phyloP scores from a whole-genome alignment of 1,139 yeast genomes.

The Blastobotrys arbuscula region DNA sequence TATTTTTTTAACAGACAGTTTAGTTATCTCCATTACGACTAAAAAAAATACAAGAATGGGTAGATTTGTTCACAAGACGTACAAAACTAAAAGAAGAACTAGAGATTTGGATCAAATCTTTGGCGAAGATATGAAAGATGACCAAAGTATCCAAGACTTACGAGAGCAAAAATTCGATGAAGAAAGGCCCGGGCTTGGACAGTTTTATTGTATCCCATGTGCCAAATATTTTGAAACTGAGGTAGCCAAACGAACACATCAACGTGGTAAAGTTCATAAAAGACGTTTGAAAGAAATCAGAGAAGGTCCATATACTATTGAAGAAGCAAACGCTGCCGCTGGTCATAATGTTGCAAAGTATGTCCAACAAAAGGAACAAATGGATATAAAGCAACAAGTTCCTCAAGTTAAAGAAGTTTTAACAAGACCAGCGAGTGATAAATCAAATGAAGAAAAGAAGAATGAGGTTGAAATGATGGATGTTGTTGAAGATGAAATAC shows the following conservation, averaged over 20 bases:
- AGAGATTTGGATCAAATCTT: constrained; percentile 74
- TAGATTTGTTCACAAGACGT: constrained; percentile 67
- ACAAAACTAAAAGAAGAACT: constrained; percentile 35
- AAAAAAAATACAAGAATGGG: constrained; percentile 50
- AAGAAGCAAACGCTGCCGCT: constrained; percentile 87
- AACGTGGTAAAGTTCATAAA: constrained; percentile 72
- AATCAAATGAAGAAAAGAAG: not conserved
- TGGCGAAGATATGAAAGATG: constrained; percentile 62
- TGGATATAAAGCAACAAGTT: constrained; percentile 11
- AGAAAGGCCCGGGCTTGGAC: constrained; percentile 88
- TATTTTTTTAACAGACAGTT: no score
- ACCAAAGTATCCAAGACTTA: constrained; percentile 55
- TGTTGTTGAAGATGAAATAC: not conserved
- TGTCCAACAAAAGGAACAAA: constrained; percentile 35
- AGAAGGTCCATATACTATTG: constrained; percentile 75
- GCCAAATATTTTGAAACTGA: constrained; percentile 87
- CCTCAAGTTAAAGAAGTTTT: constrained; percentile 16
- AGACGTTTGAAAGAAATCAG: constrained; percentile 74
- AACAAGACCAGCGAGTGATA: constrained; percentile 6
- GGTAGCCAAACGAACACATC: constrained; percentile 64
- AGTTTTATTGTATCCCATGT: constrained; percentile 89
- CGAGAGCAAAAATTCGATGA: constrained; percentile 85
- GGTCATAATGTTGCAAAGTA: constrained; percentile 71
- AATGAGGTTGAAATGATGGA: not conserved
- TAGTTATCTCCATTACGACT: not conserved